Conservation (phyloP, 371 early-diverging fungal species). For the Nematocida parisii region DNA sequence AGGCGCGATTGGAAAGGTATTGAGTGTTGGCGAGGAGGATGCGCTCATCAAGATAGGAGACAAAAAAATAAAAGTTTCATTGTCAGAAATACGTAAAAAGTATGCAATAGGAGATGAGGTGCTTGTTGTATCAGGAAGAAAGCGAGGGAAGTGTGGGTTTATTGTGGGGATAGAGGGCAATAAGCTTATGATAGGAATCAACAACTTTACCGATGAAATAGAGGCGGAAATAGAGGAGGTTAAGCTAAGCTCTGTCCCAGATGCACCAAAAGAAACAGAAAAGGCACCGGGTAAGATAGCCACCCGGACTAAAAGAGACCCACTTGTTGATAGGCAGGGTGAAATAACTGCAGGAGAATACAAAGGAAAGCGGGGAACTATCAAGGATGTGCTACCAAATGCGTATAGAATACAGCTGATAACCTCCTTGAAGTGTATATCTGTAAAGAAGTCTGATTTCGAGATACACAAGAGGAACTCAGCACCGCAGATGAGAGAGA, state of each 20-base stretch:
- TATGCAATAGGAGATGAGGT: constrained; percentile 81
- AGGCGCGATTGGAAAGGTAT: constrained; percentile 35
- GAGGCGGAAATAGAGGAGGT: constrained; percentile 63
- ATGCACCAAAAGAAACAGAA: not conserved
- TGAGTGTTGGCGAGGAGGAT: constrained; percentile 2
- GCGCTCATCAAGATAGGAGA: constrained; percentile 41
- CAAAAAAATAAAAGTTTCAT: constrained; percentile 24
- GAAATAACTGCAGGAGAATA: constrained; percentile 81
- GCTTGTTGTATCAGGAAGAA: constrained; percentile 80
- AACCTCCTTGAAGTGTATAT: constrained; percentile 77
- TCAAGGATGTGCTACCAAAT: constrained; percentile 78
- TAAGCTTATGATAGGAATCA: constrained; percentile 71
- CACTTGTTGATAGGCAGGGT: constrained; percentile 79
- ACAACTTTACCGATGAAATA: constrained; percentile 66
- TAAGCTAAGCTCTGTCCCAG: constrained; percentile 72
- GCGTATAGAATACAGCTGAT: constrained; percentile 85
- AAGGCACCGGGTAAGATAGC: not conserved
- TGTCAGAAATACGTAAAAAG: constrained; percentile 74
- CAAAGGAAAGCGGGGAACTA: constrained; percentile 91
- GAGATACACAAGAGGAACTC: constrained; percentile 5
- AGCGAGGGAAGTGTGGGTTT: constrained; percentile 77
- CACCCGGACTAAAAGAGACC: constrained; percentile 72
- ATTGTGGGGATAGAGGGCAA: constrained; percentile 74
- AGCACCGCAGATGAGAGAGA: not conserved
- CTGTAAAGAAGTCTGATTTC: constrained; percentile 68